Conservation (phyloP, 2,329 filamentous ascomycete genomes). For the Scedosporium dehoogii region DNA sequence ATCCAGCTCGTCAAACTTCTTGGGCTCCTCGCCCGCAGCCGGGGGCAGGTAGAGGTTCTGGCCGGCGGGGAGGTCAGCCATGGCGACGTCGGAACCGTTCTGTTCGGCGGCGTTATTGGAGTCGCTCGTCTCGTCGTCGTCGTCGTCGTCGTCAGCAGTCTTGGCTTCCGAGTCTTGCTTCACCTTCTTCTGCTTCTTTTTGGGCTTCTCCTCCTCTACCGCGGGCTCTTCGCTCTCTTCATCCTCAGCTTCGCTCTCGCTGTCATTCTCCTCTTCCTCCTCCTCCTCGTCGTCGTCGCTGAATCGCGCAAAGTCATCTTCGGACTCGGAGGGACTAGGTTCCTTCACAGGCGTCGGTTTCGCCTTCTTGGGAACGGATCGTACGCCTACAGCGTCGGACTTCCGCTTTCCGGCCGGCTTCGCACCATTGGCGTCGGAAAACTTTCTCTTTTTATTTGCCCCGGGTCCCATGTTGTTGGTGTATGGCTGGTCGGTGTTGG, state of each 20-base stretch:
- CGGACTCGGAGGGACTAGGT: not conserved
- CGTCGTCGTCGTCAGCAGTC: slow-evolving; percentile 11
- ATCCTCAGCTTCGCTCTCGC: not conserved
- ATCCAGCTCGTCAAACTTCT: slow-evolving; percentile 71
- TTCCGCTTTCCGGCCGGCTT: slow-evolving; percentile 15
- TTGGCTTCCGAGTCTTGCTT: slow-evolving; percentile 13
- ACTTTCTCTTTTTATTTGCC: slow-evolving; percentile 25
- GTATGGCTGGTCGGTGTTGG: not conserved
- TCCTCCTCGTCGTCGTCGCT: slow-evolving; percentile 13
- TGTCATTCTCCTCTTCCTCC: slow-evolving; percentile 1
- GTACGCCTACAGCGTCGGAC: slow-evolving; percentile 11
- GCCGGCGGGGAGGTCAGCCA: slow-evolving; percentile 24
- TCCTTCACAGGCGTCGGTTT: slow-evolving; percentile 19
- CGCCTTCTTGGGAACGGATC: slow-evolving; percentile 20
- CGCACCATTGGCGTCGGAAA: slow-evolving; percentile 20
- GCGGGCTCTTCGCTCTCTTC: slow-evolving; percentile 13
- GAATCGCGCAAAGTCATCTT: slow-evolving; percentile 1
- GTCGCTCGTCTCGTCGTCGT: slow-evolving; percentile 11
- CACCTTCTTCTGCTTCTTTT: slow-evolving; percentile 10
- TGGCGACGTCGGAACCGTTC: slow-evolving; percentile 6
- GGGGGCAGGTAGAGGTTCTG: slow-evolving; percentile 41
- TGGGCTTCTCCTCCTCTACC: slow-evolving; percentile 9
- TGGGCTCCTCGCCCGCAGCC: slow-evolving; percentile 48
- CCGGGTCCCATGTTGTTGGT: slow-evolving; percentile 13
- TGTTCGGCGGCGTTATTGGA: slow-evolving; percentile 14